Conservation (phyloP, 2,329 filamentous ascomycete genomes). For the Talaromyces verruculosus region DNA sequence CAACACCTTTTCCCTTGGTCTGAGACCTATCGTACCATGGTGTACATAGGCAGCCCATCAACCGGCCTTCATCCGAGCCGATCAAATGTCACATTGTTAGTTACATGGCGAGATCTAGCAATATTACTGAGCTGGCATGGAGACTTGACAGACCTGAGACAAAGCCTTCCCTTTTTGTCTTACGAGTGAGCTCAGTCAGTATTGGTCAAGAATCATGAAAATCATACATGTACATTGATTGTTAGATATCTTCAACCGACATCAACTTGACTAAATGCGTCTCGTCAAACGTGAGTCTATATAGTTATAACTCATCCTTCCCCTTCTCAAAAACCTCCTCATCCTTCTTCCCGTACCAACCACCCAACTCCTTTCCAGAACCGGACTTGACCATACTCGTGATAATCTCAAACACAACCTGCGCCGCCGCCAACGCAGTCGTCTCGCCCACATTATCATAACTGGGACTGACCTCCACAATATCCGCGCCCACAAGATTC, state of each 20-base stretch:
- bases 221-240: neutral
- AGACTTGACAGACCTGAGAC: neutral
- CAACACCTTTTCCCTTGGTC: neutral
- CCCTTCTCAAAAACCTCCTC: constrained; percentile 20
- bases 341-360: constrained; percentile 41
- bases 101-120: neutral
- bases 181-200: neutral
- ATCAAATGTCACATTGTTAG: neutral
- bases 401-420: constrained; percentile 82
- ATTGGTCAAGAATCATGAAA: neutral
- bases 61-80: neutral
- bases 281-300: neutral
- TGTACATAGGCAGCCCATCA: neutral
- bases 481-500: constrained; percentile 84
- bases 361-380: constrained; percentile 39
- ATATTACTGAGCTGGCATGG: neutral
- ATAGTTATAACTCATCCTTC: constrained; percentile 30
- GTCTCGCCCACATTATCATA: constrained; percentile 80
- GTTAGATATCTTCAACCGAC: neutral
- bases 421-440: constrained; percentile 78
- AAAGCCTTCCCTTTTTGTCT: neutral
- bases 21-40: too few relatives aligned
- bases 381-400: constrained; percentile 57
- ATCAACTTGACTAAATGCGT: neutral
- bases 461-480: constrained; percentile 83